phyloP scores from a whole-genome alignment of 2,329 filamentous ascomycete species.

The Diaporthe vexans region DNA sequence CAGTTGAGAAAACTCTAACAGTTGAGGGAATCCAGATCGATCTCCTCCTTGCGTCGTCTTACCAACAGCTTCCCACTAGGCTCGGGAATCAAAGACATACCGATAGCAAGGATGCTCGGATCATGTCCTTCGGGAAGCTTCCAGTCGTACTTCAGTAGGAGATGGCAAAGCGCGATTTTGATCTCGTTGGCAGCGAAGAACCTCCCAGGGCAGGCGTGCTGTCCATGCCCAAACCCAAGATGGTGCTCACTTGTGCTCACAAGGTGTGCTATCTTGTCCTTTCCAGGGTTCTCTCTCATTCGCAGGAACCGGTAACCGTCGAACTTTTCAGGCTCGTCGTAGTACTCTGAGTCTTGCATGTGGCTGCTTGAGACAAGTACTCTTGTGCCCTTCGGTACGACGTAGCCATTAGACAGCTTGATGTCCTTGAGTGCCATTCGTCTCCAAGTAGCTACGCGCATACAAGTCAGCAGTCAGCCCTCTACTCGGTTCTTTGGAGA shows the following conservation, averaged over 20 bases:
- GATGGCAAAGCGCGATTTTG: conserved; percentile 43
- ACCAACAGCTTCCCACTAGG: conserved; percentile 36
- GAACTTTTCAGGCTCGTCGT: conserved; percentile 54
- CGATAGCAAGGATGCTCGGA: conserved; percentile 35
- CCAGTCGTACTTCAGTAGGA: conserved; percentile 1
- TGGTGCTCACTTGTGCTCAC: conserved; percentile 5
- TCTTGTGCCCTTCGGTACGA: conserved; percentile 22
- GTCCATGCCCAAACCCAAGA: conserved; percentile 50
- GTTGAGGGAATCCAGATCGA: conserved; percentile 11
- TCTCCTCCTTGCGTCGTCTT: conserved; percentile 33
- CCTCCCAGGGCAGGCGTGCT: conserved; percentile 14
- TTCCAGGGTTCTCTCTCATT: conserved; percentile 30
- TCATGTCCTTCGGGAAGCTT: conserved; percentile 35
- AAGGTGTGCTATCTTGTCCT: conserved; percentile 27
- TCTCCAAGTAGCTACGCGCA: conserved; percentile 56
- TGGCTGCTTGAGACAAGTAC: conserved; percentile 1
- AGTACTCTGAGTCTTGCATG: conserved; percentile 47
- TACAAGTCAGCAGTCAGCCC: neutral
- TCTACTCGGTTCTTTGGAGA: neutral
- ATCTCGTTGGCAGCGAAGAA: conserved; percentile 53
- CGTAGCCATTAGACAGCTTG: conserved; percentile 21
- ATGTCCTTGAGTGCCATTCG: conserved; percentile 61
- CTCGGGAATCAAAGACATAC: conserved; percentile 32
- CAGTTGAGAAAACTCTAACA: neutral
- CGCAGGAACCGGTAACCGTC: conserved; percentile 59